Conservation (phyloP, 495 filamentous ascomycete genomes). For the Trichocladium antarcticum region DNA sequence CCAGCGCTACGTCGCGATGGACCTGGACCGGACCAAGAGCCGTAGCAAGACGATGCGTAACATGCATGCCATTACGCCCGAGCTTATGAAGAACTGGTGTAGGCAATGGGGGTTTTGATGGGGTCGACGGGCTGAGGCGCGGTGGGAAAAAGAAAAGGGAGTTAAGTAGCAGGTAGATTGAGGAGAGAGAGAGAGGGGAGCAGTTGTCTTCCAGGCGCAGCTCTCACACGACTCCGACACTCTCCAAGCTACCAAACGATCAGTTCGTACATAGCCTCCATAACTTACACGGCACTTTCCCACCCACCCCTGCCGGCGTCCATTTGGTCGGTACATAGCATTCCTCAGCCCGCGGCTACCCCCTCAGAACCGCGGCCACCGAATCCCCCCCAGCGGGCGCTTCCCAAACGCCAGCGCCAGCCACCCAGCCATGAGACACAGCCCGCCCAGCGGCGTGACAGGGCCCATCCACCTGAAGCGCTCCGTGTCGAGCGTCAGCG, state of each 20-base stretch:
- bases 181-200: too few species aligned
- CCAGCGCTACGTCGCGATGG: slow-evolving; percentile 22
- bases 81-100: slow-evolving; percentile 42
- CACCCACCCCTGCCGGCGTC: too few species aligned
- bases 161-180: too few species aligned
- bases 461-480: slow-evolving; percentile 46
- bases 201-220: too few species aligned
- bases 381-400: background rate
- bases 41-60: slow-evolving; percentile 30
- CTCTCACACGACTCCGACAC: too few species aligned
- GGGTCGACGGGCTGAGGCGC: too few species aligned
- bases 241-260: too few species aligned
- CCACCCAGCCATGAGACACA: slow-evolving; percentile 49
- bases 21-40: slow-evolving; percentile 20
- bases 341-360: too few species aligned
- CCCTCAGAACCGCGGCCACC: slow-evolving; percentile 9
- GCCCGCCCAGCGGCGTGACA: slow-evolving; percentile 49
- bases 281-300: too few species aligned
- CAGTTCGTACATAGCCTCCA: too few species aligned
- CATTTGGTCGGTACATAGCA: too few species aligned
- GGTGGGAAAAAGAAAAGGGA: too few species aligned
- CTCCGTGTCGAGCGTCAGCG: slow-evolving; percentile 45
- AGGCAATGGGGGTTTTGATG: slow-evolving; percentile 35
- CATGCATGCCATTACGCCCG: slow-evolving; percentile 28
- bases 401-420: slow-evolving; percentile 23